phyloP scores from a whole-genome alignment of 1,284 basidiomycete genomes.

The Papiliotrema flavescens region DNA sequence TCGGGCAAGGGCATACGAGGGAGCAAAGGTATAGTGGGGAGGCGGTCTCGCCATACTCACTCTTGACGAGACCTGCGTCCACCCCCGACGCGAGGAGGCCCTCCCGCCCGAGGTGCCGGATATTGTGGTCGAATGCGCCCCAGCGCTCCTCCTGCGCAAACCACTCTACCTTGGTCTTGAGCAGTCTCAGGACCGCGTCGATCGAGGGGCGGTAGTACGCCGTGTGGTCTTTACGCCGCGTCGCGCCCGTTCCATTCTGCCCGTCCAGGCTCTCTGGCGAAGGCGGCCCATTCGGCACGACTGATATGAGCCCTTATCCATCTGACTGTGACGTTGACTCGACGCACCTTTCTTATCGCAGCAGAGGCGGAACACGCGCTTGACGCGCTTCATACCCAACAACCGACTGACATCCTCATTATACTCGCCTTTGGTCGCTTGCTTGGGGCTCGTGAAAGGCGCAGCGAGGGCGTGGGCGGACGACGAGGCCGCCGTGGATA shows the following conservation, averaged over 20 bases:
- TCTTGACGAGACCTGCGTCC: conserved; percentile 17
- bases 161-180: conserved; percentile 32
- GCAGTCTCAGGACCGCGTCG: conserved; percentile 15
- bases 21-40: no score
- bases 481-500: conserved; percentile 20
- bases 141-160: conserved; percentile 25
- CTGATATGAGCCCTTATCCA: conserved; percentile 1
- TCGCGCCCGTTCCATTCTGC: not conserved
- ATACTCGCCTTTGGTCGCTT: conserved; percentile 4
- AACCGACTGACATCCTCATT: conserved; percentile 34
- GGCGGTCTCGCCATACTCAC: conserved; percentile 15
- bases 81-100: conserved; percentile 24
- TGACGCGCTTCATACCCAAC: conserved; percentile 22
- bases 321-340: not conserved
- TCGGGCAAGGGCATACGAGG: no score
- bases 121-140: conserved; percentile 40
- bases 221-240: not conserved
- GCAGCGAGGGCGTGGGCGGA: conserved; percentile 21
- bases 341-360: conserved; percentile 39
- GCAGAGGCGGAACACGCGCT: conserved; percentile 32
- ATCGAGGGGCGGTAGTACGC: conserved; percentile 37
- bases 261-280: conserved; percentile 15
- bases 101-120: conserved; percentile 32
- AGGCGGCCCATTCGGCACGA: conserved; percentile 23
- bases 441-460: conserved; percentile 24